Base-by-base conservation (phyloP, 2,329 filamentous ascomycete species). In the Elsinoe arachidis region DNA sequence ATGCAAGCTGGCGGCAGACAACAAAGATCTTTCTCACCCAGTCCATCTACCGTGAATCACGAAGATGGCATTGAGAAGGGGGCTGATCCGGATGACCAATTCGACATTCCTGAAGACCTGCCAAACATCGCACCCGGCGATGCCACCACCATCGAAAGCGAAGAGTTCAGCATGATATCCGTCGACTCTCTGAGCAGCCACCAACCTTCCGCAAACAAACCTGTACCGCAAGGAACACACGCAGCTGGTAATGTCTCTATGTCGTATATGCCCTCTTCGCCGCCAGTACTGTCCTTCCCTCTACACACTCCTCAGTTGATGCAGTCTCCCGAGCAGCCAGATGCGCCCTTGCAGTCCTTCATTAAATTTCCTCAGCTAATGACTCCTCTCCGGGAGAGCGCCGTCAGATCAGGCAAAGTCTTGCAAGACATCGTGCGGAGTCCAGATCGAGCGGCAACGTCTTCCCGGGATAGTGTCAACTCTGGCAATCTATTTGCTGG, bases 141-240 rank as follows among this genome's bases (percentile, higher is more conserved):
- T 38, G 69, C 71, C 9, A 78, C 75, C 0, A 67, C 77, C n/a
- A 65, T 73, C 6, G 69, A 74, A 43, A 76, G 75, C 59, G 76
- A 78, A 61, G 74, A 74, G 55, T 78, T 79, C 63, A 79, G 74
- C 58, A 77, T 79, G 72, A 70, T 79, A 1, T 77, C 75, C 2
- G 66, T 77, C 10, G 73, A 77, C 35, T 76, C 75, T 1, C 61
- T 79, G 33, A 71, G 71, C 34, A 67, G 64, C 47, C 63, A 66
- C 11, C 43, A 53, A 21, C 10, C 41, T 23, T 7, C 9, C 21
- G 23, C 9, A 15, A 44, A 38, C n/a, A 46, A 23, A 30, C 26
- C 26, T 30, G 26, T 30, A 30, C 26, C 15, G 21, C 46, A 17
- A 6, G 17, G 46, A 15, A 17, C 41, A 47, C 23, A 43, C 17